A percentile compares a stretch with the other conserved stretches of the same genome.
Conservation (phyloP, 2,329 filamentous ascomycete species). For the Geosmithia flava region DNA sequence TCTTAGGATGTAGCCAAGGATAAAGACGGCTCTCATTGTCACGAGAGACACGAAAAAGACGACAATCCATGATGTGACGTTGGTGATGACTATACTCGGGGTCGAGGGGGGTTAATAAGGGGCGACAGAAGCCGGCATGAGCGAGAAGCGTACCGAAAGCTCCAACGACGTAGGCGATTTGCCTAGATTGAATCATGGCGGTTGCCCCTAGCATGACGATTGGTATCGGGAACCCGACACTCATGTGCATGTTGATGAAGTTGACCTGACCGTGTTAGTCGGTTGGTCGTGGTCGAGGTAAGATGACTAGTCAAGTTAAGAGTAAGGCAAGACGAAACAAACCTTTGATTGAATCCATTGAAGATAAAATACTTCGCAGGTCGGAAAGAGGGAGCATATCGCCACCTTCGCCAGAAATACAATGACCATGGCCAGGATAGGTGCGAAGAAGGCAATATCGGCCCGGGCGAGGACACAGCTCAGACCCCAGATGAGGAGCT, state of each 20-base stretch:
- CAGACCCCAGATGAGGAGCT: slow-evolving; percentile 33
- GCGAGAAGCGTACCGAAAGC: slow-evolving; percentile 25
- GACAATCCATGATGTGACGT: slow-evolving; percentile 19
- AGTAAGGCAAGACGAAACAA: neutral
- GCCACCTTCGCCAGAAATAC: slow-evolving; percentile 22
- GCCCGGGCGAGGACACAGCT: slow-evolving; percentile 19
- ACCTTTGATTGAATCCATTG: slow-evolving; percentile 20
- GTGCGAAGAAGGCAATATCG: slow-evolving; percentile 29
- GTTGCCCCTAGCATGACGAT: slow-evolving; percentile 30
- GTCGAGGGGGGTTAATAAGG: neutral
- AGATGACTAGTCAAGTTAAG: neutral
- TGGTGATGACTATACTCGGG: slow-evolving; percentile 16
- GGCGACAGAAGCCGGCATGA: neutral
- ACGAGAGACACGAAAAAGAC: slow-evolving; percentile 13
- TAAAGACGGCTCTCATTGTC: neutral
- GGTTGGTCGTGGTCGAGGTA: neutral
- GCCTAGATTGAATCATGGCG: slow-evolving; percentile 14
- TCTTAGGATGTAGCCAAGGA: neutral
- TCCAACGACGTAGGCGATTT: slow-evolving; percentile 28
- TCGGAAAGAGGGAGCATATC: slow-evolving; percentile 6
- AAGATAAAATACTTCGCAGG: slow-evolving; percentile 14
- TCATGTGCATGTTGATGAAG: slow-evolving; percentile 37
- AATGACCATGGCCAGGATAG: slow-evolving; percentile 33
- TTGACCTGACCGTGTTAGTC: slow-evolving; percentile 23
- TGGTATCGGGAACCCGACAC: slow-evolving; percentile 36